Base-by-base conservation (phyloP, 73 alveolate genomes). In the Tetrahymena elliotti region DNA sequence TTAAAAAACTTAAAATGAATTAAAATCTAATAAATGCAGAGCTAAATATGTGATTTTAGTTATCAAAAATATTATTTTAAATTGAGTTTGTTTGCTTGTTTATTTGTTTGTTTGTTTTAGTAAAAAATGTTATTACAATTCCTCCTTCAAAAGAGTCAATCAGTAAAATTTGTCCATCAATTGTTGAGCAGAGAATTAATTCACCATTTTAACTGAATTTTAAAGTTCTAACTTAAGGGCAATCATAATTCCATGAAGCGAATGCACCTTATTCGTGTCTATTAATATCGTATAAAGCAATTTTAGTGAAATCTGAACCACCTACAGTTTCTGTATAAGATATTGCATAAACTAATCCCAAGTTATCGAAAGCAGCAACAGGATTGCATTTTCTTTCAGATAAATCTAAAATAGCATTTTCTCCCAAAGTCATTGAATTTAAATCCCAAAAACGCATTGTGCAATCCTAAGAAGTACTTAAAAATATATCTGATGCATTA, bases 391-490 rank as follows among this genome's bases (percentile, higher is more conserved):
- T 98, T 93, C 94, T 98, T 97, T 84, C 96, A 96, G 95, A 96
- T 95, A 37, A 96, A 97, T 96, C 53, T 95, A 93, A 95, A 98
- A 96, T 93, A 96, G 96, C 96, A 95, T 98, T 96, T 93, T 52
- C 93, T 97, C 96, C 95, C 96, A 97, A 94, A 18, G 93, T 84
- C 54, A 37, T 35, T 3, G 93, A 84, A 38, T 84, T 84, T 38
- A 84, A 22, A 84, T 98, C 98, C 99, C 99, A 98, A 52, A 98
- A 96, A 84, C 99, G 92, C 47, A 98, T 95, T 1, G 98, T 94
- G 93, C 96, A 96, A 95, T 98, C 99, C 83, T 94, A 96, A 34
- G 99, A 96, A 93, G 96, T 94, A 36, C 98, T 95, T 53, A 98
- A 97, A 93, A 98, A 98, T 92, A 96, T 95, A 84, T 97, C 97